Base-by-base conservation (phyloP, 495 filamentous ascomycete genomes). In the Penicillium alfredii region DNA sequence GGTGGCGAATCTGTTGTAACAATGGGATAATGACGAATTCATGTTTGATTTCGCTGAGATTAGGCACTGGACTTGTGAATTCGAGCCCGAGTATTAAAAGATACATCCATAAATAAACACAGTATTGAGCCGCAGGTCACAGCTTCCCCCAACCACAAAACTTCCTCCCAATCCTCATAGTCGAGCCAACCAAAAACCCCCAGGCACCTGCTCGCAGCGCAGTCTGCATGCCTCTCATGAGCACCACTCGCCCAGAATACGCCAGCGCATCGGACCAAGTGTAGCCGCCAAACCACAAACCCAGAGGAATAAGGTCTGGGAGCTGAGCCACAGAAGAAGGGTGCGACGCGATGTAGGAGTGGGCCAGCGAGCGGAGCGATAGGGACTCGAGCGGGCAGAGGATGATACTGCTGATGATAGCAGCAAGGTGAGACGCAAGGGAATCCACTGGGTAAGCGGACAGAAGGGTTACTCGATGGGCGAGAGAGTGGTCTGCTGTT, bases 391-490 rank as follows among this genome's bases (percentile, higher is more conserved):
- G 47, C 0, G 72, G 71, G 11, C 67, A 47, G 12, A 72, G 64
- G 8, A 73, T 49, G 8, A 70, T 47, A 14, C 46, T 50, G 4
- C 62, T 67, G 24, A 72, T 51, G 23, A 67, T 51, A 13, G 60
- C 55, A 6, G 72, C 58, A 11, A 73, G 55, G 27, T 68, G 63
- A 1, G 61, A 63, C 12, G 68, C 61, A 12, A 74, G 47, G 4
- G 62, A 66, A 40, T 69, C 62, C 4, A 68, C 60, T 3, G 64
- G 61, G 29, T 69, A 58, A 4, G 63, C 56, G n/a, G 69, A 70
- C n/a, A 76, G 68, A 3, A 69, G 59, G 1, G 72, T 76, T 3
- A 74, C 59, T 33, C 72, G 60, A 39, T 73, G 61, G 11, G 55
- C 37, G 6, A 37, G 38, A 20, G 48, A 28, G 7, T 35, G 24